These are phyloP conservation scores for Xylaria sp. DNA, from an alignment of 2,329 filamentous ascomycete genomes.

Conservation along the genomic window DNA sequence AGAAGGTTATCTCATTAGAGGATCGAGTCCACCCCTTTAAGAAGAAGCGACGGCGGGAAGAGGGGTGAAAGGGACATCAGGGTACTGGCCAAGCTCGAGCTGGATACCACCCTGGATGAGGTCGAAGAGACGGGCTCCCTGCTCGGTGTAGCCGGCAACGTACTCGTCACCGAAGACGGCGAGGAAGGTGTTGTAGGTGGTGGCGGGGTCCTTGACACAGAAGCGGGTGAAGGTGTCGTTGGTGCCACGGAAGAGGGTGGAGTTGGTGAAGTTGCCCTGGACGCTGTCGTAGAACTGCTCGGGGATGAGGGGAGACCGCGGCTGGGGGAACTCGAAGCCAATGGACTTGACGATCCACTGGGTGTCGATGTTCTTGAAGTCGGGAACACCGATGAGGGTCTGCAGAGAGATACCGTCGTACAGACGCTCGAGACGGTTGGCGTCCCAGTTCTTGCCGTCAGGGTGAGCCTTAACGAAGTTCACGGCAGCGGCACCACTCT, in stretches of 20 bases:
- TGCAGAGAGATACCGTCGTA: slow-evolving; percentile 38
- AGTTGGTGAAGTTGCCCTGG: slow-evolving; percentile 38
- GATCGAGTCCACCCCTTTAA: slow-evolving; percentile 5
- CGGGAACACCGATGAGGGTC: slow-evolving; percentile 31
- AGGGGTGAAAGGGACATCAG: slow-evolving; percentile 33
- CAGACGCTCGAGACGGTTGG: slow-evolving; percentile 32
- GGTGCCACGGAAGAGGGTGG: slow-evolving; percentile 37
- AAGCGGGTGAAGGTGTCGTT: slow-evolving; percentile 40
- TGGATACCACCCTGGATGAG: slow-evolving; percentile 37
- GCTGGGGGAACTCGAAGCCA: slow-evolving; percentile 37
- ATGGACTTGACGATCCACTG: slow-evolving; percentile 38
- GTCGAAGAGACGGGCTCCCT: slow-evolving; percentile 34
- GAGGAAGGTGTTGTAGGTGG: slow-evolving; percentile 38
- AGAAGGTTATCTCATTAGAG: slow-evolving; percentile 18
- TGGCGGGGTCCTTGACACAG: slow-evolving; percentile 32
- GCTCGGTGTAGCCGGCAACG: slow-evolving; percentile 32
- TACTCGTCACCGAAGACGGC: slow-evolving; percentile 34
- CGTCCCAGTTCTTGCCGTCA: slow-evolving; percentile 29
- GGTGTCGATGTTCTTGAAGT: slow-evolving; percentile 39
- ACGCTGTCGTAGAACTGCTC: slow-evolving; percentile 35
- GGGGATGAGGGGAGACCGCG: slow-evolving; percentile 34
- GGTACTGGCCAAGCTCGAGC: slow-evolving; percentile 34
- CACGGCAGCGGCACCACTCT: slow-evolving; percentile 32
- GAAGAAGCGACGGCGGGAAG: slow-evolving; percentile 25
- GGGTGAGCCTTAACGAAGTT: slow-evolving; percentile 36